Conservation (phyloP, 208 protist species). For the Phytomonas sp. region DNA sequence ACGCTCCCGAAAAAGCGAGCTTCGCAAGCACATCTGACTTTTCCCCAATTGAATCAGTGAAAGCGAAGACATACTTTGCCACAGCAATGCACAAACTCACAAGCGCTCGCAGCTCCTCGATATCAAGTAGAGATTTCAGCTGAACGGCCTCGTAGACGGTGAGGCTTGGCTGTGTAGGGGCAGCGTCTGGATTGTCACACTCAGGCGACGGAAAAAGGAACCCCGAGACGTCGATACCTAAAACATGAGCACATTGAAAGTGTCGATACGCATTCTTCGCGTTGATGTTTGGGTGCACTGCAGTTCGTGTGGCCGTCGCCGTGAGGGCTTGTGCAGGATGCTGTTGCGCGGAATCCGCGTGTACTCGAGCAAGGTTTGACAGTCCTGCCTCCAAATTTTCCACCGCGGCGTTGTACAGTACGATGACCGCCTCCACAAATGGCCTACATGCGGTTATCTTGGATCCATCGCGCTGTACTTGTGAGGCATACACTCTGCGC, state of each 20-base stretch:
- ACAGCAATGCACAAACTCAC: conserved; percentile 29
- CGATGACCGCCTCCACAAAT: conserved; percentile 39
- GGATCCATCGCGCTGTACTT: background rate
- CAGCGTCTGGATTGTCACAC: background rate
- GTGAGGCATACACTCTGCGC: background rate
- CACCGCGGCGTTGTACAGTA: conserved; percentile 54
- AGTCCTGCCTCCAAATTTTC: conserved; percentile 32
- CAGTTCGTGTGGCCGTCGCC: conserved; percentile 13
- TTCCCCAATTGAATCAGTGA: conserved; percentile 27
- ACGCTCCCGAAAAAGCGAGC: conserved; percentile 37
- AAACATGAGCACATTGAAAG: conserved; percentile 17
- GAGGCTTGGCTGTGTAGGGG: background rate
- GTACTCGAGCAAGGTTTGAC: conserved; percentile 27
- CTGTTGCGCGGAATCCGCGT: conserved; percentile 14
- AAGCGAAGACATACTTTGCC: conserved; percentile 66
- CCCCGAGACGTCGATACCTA: background rate
- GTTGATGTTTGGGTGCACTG: conserved; percentile 26
- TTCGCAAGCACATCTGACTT: conserved; percentile 45
- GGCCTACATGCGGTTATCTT: conserved; percentile 8
- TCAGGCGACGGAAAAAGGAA: background rate
- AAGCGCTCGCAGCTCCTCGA: conserved; percentile 22
- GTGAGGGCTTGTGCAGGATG: conserved; percentile 5
- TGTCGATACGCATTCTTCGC: conserved; percentile 44
- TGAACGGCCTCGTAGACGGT: conserved; percentile 2
- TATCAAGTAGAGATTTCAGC: conserved; percentile 25